Conservation (phyloP, 129 eudicot genomes). For the Chrysanthemum lavandulifolium region DNA sequence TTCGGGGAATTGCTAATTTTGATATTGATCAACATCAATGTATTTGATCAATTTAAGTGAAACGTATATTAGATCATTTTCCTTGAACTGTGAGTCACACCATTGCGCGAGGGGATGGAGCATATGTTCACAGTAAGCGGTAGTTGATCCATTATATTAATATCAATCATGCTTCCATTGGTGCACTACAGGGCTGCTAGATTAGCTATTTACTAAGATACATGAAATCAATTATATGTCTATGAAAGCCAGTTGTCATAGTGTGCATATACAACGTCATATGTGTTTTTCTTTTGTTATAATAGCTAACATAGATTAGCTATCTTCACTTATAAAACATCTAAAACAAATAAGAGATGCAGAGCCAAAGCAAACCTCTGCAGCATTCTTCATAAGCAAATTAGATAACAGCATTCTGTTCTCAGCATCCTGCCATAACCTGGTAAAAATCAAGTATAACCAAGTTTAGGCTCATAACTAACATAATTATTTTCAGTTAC, state of each 20-base stretch:
- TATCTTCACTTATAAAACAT: background rate
- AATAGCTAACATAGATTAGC: background rate
- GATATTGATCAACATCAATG: too few species aligned
- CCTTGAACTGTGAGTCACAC: too few species aligned
- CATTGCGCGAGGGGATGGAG: too few species aligned
- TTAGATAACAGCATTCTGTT: constrained; percentile 51
- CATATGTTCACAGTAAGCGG: too few species aligned
- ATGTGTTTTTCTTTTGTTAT: constrained; percentile 4
- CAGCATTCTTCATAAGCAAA: constrained; percentile 45
- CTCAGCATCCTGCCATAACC: constrained; percentile 96
- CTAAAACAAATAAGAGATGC: background rate
- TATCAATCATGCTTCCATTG: too few species aligned
- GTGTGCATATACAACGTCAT: background rate
- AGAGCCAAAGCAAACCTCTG: constrained; percentile 52
- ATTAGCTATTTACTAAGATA: too few species aligned
- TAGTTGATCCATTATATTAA: too few species aligned
- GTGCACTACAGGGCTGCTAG: too few species aligned
- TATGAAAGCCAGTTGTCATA: background rate
- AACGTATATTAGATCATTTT: too few species aligned
- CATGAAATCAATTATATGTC: too few species aligned
- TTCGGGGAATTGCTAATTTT: too few species aligned
- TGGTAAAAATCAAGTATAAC: constrained; percentile 14
- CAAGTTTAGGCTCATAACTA: constrained; percentile 19
- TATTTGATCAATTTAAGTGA: too few species aligned
- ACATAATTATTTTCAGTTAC: background rate